phyloP scores from a whole-genome alignment of 1,284 basidiomycete species.

The Pseudozyma sp. region DNA sequence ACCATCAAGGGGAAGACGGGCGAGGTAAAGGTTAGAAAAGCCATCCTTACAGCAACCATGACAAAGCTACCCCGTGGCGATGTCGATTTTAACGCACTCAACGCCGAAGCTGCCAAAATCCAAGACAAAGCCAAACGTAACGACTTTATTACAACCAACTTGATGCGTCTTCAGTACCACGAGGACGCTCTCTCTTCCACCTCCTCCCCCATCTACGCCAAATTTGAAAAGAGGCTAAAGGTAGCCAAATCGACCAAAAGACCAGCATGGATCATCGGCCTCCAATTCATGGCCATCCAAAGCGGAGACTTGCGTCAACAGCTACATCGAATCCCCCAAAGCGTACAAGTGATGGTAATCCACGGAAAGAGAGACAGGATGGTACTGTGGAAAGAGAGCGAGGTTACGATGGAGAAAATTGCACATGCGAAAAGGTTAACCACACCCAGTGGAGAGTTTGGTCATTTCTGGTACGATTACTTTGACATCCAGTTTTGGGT shows the following conservation, averaged over 20 bases:
- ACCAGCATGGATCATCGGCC: constrained; percentile 43
- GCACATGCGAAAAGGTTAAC: constrained; percentile 44
- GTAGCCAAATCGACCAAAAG: constrained; percentile 30
- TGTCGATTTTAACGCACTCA: constrained; percentile 28
- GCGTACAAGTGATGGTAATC: constrained; percentile 47
- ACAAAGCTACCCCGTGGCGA: constrained; percentile 61
- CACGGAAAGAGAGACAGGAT: constrained; percentile 62
- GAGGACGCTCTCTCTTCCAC: constrained; percentile 30
- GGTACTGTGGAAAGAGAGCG: constrained; percentile 58
- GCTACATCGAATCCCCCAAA: constrained; percentile 38
- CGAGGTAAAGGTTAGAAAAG: constrained; percentile 47
- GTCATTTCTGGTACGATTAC: constrained; percentile 64
- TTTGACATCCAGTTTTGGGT: constrained; percentile 45
- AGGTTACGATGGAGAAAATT: constrained; percentile 42
- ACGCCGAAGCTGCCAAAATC: constrained; percentile 26
- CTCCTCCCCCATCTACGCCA: constrained; percentile 5
- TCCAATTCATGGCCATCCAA: constrained; percentile 58
- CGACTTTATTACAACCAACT: constrained; percentile 33
- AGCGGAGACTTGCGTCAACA: constrained; percentile 28
- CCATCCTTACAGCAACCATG: constrained; percentile 62
- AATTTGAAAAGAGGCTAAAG: constrained; percentile 32
- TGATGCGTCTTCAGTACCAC: constrained; percentile 63
- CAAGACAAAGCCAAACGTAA: constrained; percentile 34
- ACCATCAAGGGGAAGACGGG: not conserved
- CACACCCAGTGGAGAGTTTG: constrained; percentile 35